These are phyloP conservation scores for Purshia tridentata DNA, from an alignment of 306 rosid genomes.

Conservation along the genomic window DNA sequence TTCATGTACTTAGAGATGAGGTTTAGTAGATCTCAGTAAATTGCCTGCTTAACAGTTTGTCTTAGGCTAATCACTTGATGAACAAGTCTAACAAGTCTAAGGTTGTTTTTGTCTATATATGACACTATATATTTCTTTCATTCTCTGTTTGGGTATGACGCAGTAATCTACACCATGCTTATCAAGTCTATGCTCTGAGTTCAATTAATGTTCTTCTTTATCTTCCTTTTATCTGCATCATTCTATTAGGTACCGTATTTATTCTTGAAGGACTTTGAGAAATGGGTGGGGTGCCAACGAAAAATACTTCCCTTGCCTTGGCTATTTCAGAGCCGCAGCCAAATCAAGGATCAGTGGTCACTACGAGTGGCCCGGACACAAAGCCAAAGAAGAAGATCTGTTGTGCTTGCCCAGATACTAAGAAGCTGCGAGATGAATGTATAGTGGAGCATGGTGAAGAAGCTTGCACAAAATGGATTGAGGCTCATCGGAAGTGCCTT, in stretches of 20 bases:
- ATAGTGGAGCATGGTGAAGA: constrained; percentile 86
- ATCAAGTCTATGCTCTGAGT: neutral
- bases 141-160: neutral
- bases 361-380: constrained; percentile 31
- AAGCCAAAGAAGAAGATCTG: constrained; percentile 86
- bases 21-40: neutral
- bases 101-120: neutral
- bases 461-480: constrained; percentile 81
- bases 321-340: constrained; percentile 32
- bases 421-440: constrained; percentile 82
- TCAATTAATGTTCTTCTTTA: neutral
- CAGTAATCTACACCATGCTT: neutral
- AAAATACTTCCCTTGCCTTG: constrained; percentile 38
- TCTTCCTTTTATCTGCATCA: neutral
- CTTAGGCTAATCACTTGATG: neutral
- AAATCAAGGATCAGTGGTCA: constrained; percentile 22
- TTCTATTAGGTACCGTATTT: constrained; percentile 3
- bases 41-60: neutral
- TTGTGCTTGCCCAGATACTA: constrained; percentile 84
- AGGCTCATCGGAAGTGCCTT: constrained; percentile 80
- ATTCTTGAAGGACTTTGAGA: constrained; percentile 10
- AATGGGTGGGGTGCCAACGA: constrained; percentile 52
- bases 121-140: neutral
- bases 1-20: neutral
- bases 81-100: neutral